Percentiles rank a stretch among this genome's conserved stretches.
Evolutionary conservation across 306 rosid species (phyloP).

Genomic region (Alnus glutinosa): DNA sequence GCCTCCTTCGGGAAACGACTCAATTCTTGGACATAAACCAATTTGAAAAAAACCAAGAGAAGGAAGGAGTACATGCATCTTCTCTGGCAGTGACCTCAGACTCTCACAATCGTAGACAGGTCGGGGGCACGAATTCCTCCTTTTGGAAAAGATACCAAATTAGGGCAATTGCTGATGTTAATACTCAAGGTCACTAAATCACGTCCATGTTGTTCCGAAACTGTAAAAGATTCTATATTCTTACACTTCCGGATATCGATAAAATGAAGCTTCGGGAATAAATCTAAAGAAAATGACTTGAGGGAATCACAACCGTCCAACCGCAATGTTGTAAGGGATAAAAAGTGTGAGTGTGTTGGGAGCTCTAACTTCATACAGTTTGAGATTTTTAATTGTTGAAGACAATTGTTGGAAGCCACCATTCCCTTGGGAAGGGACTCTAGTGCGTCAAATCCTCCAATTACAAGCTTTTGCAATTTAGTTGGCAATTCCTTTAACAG

Average conservation of each 20-base stretch:
- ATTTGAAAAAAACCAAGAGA: neutral
- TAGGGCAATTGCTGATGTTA: accelerated
- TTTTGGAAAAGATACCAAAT: neutral
- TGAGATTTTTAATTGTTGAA: too few relatives aligned
- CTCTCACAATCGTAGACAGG: neutral
- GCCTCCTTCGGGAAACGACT: too few relatives aligned
- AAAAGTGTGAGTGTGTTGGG: too few relatives aligned
- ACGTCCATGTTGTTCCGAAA: neutral
- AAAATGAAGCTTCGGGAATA: neutral
- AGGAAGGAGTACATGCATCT: neutral
- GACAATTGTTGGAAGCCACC: too few relatives aligned
- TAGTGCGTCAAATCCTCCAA: too few relatives aligned
- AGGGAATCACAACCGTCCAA: too few relatives aligned
- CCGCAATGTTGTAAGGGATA: too few relatives aligned
- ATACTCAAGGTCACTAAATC: neutral
- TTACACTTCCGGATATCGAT: accelerated
- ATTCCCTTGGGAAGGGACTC: too few relatives aligned
- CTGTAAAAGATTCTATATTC: neutral
- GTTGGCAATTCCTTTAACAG: too few relatives aligned
- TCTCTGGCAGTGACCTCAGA: neutral
- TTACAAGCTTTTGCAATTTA: too few relatives aligned
- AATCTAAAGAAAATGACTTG: too few relatives aligned
- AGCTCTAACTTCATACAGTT: too few relatives aligned
- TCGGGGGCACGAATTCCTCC: neutral
- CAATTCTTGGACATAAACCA: neutral